These are phyloP conservation scores for Macadamia tetraphylla DNA, from an alignment of 164 flowering plant genomes.

Conservation along the genomic window DNA sequence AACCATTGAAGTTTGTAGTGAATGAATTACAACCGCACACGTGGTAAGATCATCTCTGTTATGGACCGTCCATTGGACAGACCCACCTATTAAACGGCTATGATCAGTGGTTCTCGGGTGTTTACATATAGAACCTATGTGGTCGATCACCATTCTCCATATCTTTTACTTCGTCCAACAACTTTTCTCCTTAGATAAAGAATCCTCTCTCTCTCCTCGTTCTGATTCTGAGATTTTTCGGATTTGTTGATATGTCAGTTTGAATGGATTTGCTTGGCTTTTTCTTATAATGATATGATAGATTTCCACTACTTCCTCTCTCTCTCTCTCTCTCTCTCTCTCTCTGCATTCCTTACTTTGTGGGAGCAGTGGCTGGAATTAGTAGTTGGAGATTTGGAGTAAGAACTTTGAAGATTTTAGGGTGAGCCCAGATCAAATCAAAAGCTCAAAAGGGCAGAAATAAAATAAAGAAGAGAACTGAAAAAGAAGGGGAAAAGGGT, in stretches of 20 bases:
- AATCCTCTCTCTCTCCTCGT: neutral
- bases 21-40: neutral
- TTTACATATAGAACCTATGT: neutral
- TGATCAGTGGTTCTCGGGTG: neutral
- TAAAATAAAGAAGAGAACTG: neutral
- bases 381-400: conserved; percentile 35
- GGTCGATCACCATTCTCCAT: conserved; percentile 9
- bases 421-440: conserved; percentile 14
- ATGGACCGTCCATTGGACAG: neutral
- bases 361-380: conserved; percentile 29
- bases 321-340: conserved; percentile 21
- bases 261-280: conserved; percentile 53
- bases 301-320: conserved; percentile 10
- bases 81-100: neutral
- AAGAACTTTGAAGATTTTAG: conserved; percentile 30
- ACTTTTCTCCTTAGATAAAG: neutral
- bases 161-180: conserved; percentile 8
- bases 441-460: conserved; percentile 7
- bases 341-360: conserved; percentile 5
- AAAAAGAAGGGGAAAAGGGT: conserved; percentile 8
- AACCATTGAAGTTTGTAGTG: neutral
- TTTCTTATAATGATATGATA: conserved; percentile 32
- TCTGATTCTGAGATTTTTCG: conserved; percentile 22
- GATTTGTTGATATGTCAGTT: conserved; percentile 47
- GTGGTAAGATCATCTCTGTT: neutral